Base-by-base conservation (phyloP, 352 stramenopile genomes). In the Pythium brachiatum region DNA sequence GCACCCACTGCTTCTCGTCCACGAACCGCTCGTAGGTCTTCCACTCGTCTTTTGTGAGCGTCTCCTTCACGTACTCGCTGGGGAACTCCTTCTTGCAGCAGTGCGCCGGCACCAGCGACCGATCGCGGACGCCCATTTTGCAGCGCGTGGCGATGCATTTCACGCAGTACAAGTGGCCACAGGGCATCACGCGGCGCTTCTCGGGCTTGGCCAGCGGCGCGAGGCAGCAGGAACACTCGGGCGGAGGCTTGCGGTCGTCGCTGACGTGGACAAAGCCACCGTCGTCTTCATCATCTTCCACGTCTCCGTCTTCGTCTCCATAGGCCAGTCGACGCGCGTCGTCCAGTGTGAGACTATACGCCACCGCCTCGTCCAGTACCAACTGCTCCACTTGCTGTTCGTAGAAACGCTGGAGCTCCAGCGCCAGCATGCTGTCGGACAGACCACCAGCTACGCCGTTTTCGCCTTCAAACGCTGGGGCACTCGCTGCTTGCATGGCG, bases 11-110 rank as follows among this genome's bases (percentile, higher is more conserved):
- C 23, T 80, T 84, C 27, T 90, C 83, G 8, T 70, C 66, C 1
- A 91, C 26, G 55, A 83, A 93, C 4, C 64, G 75, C 27, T 85
- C 71, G 51, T 93, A 91, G 3, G 25, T 69, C 9, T 8, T 5
- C 25, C 81, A 69, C 18, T 82, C 72, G 12, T 13, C 18, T 8
- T 13, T 26, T 29, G 54, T 39, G 12, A 93, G 63, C 38, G 61
- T 79, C 25, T 83, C 67, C 2, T 53, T 53, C 11, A 93, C 73
- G 57, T 90, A 91, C 16, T 93, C 81, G 18, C 52, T 56, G 0
- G 83, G 83, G 27, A 86, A 86, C 13, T 93, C 83, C 34, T 78
- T 77, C 57, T 79, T 79, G 70, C 81, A 93, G 72, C 81, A 93
- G 54, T 87, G 81, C 13, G 80, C 75, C 32, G 83, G 83, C 23